A percentile compares a stretch with the other conserved stretches of the same genome.
These are phyloP conservation scores for Suillus occidentalis DNA, from an alignment of 768 basidiomycete species.

Conservation along the genomic window DNA sequence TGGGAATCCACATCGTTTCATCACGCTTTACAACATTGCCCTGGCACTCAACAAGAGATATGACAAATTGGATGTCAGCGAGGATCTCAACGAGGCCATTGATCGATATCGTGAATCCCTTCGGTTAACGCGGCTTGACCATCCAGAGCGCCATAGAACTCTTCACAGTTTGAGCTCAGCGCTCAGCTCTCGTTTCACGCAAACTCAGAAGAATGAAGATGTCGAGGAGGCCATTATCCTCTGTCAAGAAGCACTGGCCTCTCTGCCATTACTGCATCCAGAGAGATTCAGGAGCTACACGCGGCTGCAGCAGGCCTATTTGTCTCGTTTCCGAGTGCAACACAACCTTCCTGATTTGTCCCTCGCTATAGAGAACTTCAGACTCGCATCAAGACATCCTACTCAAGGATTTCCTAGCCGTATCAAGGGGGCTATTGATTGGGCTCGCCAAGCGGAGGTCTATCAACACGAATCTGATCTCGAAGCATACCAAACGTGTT, in stretches of 20 bases:
- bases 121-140: not conserved
- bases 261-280: not conserved
- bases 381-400: not conserved
- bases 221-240: no score
- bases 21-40: not conserved
- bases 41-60: not conserved
- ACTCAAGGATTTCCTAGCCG: not conserved
- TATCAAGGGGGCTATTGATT: no score
- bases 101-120: not conserved
- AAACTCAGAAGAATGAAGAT: not conserved
- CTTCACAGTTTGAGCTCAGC: not conserved
- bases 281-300: not conserved
- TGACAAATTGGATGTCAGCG: not conserved
- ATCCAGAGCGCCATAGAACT: not conserved
- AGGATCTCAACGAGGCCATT: not conserved
- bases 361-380: not conserved
- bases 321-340: not conserved
- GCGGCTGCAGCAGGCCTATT: not conserved
- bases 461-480: no score
- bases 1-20: not conserved
- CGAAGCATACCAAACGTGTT: no score
- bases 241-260: not conserved
- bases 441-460: no score
- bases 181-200: not conserved
- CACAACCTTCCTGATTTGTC: not conserved